Evolutionary conservation across 2,329 filamentous ascomycete species (phyloP).

Genomic region (Exophiala sp.): DNA sequence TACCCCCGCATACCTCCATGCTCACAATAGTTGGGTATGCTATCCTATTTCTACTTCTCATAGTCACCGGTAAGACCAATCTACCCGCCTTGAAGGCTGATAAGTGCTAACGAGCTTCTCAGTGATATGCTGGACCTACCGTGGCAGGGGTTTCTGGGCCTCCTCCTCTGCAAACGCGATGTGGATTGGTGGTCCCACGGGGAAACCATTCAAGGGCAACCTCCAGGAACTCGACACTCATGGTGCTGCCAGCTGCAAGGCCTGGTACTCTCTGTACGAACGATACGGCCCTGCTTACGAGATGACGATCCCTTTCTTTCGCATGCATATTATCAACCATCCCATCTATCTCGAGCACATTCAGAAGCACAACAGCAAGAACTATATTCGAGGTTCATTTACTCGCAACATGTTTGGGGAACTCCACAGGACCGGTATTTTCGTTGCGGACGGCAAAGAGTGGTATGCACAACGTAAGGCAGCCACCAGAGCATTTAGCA

Average conservation of each 20-base stretch:
- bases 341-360: constrained; percentile 19
- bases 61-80: not conserved
- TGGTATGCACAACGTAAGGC: constrained; percentile 17
- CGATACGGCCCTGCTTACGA: constrained; percentile 16
- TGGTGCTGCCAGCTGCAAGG: constrained; percentile 15
- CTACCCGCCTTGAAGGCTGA: not conserved
- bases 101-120: not conserved
- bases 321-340: constrained; percentile 20
- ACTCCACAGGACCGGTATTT: constrained; percentile 15
- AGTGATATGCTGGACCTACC: constrained; percentile 22
- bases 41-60: not conserved
- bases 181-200: constrained; percentile 15
- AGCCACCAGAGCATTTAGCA: constrained; percentile 16
- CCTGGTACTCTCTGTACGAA: constrained; percentile 17
- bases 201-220: constrained; percentile 14
- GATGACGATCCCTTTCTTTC: constrained; percentile 19
- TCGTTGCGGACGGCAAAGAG: constrained; percentile 14
- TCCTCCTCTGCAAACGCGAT: constrained; percentile 13
- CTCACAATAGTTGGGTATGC: not conserved
- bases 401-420: constrained; percentile 12
- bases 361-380: constrained; percentile 16
- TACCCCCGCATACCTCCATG: not conserved
- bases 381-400: constrained; percentile 16
- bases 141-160: constrained; percentile 14
- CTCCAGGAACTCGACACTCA: constrained; percentile 14